Evolutionary conservation across 2,329 filamentous ascomycete species (phyloP).

Genomic region (Penicillium sp.): DNA sequence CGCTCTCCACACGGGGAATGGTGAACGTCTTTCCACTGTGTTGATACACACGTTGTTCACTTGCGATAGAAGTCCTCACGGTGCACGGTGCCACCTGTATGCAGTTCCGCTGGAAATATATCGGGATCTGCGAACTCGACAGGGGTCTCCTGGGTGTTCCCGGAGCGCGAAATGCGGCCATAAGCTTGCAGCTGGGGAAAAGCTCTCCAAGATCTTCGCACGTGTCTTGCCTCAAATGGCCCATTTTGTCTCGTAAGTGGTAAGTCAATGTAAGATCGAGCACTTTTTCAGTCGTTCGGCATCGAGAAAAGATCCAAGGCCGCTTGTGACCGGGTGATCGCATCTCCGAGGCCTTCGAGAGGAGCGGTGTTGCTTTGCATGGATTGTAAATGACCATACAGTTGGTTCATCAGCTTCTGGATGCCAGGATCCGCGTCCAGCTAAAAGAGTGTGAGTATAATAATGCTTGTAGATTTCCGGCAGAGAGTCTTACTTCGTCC

Average conservation of each 20-base stretch:
- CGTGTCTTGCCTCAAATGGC: neutral
- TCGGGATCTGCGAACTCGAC: slow-evolving; percentile 11
- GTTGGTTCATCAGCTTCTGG: slow-evolving; percentile 37
- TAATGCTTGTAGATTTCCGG: neutral
- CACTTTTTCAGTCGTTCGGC: slow-evolving; percentile 32
- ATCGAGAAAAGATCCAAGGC: slow-evolving; percentile 32
- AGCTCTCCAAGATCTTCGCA: neutral
- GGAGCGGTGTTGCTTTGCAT: slow-evolving; percentile 44
- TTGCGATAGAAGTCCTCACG: neutral
- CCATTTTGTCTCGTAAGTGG: neutral
- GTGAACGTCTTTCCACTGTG: neutral
- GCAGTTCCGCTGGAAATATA: slow-evolving; percentile 3
- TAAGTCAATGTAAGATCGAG: neutral
- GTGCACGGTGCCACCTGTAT: neutral
- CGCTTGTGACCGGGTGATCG: slow-evolving; percentile 38
- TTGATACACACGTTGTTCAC: neutral
- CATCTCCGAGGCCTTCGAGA: slow-evolving; percentile 37
- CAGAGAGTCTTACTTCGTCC: slow-evolving; percentile 31
- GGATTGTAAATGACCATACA: slow-evolving; percentile 45
- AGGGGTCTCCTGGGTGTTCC: neutral
- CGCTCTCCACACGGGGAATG: neutral
- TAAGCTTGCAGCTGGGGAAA: neutral
- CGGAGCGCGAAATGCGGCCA: neutral
- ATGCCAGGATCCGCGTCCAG: slow-evolving; percentile 40
- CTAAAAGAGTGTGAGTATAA: slow-evolving; percentile 18